phyloP scores from a whole-genome alignment of 768 basidiomycete genomes.

The Crassisporium funariophilum region DNA sequence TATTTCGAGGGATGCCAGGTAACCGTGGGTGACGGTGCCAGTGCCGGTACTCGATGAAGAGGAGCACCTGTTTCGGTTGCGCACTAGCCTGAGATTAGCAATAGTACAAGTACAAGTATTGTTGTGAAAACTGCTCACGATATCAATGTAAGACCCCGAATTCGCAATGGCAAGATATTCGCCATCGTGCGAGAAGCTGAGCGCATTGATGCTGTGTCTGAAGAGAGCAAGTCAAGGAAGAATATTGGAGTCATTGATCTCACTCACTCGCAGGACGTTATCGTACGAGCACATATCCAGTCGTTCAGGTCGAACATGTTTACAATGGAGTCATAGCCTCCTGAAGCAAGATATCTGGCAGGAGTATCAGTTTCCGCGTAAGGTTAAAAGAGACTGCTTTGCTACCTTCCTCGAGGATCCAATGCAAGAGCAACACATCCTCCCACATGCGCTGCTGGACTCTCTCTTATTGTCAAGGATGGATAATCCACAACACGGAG shows the following conservation, averaged over 20 bases:
- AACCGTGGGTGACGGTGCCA: slow-evolving; percentile 74
- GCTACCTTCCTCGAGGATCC: slow-evolving; percentile 76
- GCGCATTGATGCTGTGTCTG: slow-evolving; percentile 69
- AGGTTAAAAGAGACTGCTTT: not conserved
- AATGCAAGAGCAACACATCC: slow-evolving; percentile 77
- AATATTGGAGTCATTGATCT: not conserved
- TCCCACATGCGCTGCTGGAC: slow-evolving; percentile 74
- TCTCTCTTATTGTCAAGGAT: slow-evolving; percentile 56
- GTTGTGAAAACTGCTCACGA: slow-evolving; percentile 55
- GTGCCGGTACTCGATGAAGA: slow-evolving; percentile 73
- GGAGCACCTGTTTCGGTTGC: slow-evolving; percentile 77
- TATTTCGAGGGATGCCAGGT: slow-evolving; percentile 84
- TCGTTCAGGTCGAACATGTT: slow-evolving; percentile 80
- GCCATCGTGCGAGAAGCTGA: slow-evolving; percentile 83
- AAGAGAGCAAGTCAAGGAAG: slow-evolving; percentile 6
- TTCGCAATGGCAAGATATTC: slow-evolving; percentile 82
- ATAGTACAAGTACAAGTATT: not conserved
- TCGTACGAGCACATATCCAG: slow-evolving; percentile 79
- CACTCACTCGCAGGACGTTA: slow-evolving; percentile 77
- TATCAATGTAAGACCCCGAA: slow-evolving; percentile 73
- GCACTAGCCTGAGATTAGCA: slow-evolving; percentile 47
- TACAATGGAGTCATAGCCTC: slow-evolving; percentile 81
- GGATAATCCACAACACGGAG: slow-evolving; percentile 75
- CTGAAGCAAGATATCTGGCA: slow-evolving; percentile 74
- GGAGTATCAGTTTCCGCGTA: slow-evolving; percentile 8